Evolutionary conservation across 23 red algal genomes (phyloP), one percentile per base, ranked within the genome.

Genomic region (Agarophyton chilense): DNA sequence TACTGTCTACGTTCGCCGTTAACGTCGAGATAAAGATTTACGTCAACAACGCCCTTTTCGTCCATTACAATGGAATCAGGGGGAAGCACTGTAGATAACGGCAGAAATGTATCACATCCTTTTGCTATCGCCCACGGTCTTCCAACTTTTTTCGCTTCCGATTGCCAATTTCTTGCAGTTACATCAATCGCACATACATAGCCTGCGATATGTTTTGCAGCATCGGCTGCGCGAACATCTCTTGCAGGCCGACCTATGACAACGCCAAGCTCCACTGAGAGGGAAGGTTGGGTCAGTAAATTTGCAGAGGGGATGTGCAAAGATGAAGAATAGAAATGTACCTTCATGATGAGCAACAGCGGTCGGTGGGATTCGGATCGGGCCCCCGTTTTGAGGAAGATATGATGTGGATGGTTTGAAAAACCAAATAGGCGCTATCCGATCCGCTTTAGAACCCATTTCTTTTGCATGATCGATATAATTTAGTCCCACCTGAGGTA

Each of bases 161-260:
- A 43, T 54, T 96, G 94, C 83, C 83, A 88, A 35, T 92, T 92
- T 18, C 94, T 81, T 43, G 94, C 94, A 13, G 94, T 96, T 11
- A 96, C 86, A 80, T 96, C 94, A 3, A 96, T 92, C 44, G 78
- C 89, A 53, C 86, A 92, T 7, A 92, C 76, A 42, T 82, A 96
- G 4, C 94, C 90, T 6, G 62, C 66, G 5, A 96, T 79, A 60
- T 87, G 77, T 24, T 77, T 76, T 17, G 36, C 46, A 8, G 94
- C 94, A 47, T 80, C 52, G 28, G 35, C 57, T 19, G 63, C 54
- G 11, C 33, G 26, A 25, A 96, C 82, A 52, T 82, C 77, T 14
- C 52, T 74, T 31, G 75, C 86, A 34, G 38, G 83, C 39, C 67
- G 52, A 22, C 94, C 90, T 39, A 96, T 96, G 18, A 96, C 81